A percentile compares a stretch with the other conserved stretches of the same genome.
Evolutionary conservation across 352 stramenopile species (phyloP).

Genomic region (Phytophthora aleatoria): DNA sequence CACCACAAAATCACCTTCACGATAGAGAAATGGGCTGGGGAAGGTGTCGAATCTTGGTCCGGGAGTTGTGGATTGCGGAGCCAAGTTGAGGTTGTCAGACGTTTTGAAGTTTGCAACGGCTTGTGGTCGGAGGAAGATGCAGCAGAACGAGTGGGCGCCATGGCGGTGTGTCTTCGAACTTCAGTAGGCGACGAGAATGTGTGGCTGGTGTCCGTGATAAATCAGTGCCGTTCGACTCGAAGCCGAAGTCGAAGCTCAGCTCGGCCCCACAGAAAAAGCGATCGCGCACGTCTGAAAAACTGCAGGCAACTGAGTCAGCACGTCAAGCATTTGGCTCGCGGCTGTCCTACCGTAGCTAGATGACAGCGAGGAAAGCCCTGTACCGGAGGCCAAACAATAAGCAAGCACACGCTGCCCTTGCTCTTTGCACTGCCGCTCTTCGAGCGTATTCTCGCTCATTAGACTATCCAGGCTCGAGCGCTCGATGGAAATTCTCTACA

Average conservation of each 20-base stretch:
- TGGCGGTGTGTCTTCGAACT: no score
- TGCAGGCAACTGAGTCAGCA: constrained; percentile 3
- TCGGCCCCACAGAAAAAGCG: neutral
- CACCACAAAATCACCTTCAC: constrained; percentile 1
- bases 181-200: neutral
- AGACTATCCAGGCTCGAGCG: constrained; percentile 4
- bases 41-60: neutral
- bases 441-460: constrained; percentile 5
- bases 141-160: constrained; percentile 6
- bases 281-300: neutral
- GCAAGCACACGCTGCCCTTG: constrained; percentile 3
- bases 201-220: neutral
- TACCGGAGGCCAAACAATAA: neutral
- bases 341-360: neutral
- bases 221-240: constrained; percentile 1
- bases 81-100: constrained; percentile 24
- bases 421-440: constrained; percentile 13
- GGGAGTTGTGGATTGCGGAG: neutral
- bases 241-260: neutral
- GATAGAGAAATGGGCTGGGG: neutral
- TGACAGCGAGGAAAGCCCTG: constrained; percentile 12
- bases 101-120: constrained; percentile 18
- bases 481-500: constrained; percentile 5
- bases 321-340: neutral
- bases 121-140: constrained; percentile 8